Evolutionary conservation across 2,329 filamentous ascomycete genomes (phyloP), one percentile per base, ranked within the genome.

Genomic region (Graphilbum sp.): DNA sequence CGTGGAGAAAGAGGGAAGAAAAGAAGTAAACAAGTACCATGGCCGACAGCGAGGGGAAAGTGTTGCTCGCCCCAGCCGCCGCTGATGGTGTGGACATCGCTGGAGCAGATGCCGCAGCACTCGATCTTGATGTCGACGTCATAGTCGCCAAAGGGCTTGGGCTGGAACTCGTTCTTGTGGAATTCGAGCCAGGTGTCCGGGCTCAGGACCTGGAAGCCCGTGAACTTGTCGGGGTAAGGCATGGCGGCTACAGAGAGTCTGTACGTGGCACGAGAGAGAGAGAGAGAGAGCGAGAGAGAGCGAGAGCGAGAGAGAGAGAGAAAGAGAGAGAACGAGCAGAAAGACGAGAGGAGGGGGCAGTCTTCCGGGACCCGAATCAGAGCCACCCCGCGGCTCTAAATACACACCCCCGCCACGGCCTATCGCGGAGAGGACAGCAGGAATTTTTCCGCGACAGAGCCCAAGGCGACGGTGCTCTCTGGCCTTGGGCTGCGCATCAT

Each of bases 71-170:
- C 75, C 77, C 77, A 82, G 43, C 77, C 75, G 44, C 75, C 75
- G 50, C 57, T 73, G 53, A 83, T 68, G 42, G 74, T 82, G 59
- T 82, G 79, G 35, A 80, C 63, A 52, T 85, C 79, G 47, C 72
- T 79, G 47, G 77, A 73, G 54, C 79, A 85, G 38, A 85, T 67
- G 52, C 83, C 81, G 52, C 82, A 88, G 53, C 72, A 77, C 47
- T 86, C 76, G 50, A 94, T 79, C 64, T 87, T 80, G 59, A 94
- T 73, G 54, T 93, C 85, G 50, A 94, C 74, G 54, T 94, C 85
- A 58, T 83, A 71, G 54, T 87, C 82, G 46, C 79, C 83, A 54
- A 92, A 92, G 16, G 81, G 80, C 64, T 92, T 90, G 41, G 87
- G 75, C 49, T 76, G 71, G 64, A 84, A 85, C 64, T 87, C 57